Base-by-base conservation (phyloP, 331 rosid species). In the Cydonia oblonga region DNA sequence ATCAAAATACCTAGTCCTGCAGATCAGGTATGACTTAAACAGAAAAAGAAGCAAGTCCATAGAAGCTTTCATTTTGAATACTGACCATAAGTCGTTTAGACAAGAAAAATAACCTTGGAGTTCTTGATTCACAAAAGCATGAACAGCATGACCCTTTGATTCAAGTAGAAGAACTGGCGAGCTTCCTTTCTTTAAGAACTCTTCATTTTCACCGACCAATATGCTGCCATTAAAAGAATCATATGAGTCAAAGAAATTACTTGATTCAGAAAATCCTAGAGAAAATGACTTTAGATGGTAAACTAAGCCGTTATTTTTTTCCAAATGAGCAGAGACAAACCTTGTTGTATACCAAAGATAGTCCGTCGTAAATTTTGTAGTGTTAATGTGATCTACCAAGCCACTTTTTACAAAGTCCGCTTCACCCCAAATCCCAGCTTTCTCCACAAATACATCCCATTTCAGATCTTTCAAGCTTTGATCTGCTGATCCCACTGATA, bases 341-440 rank as follows among this genome's bases (percentile, higher is more conserved):
- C 98, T 93, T 64, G 95, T 90, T 51, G 92, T 86, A 79, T 89
- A 86, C 98, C 98, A 93, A 66, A 93, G 86, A 71, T 90, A 90
- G 82, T 93, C 98, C 19, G 98, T 89, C 53, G 92, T 84, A 78
- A 89, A 96, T 86, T 90, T 93, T 77, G 98, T 91, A 57, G 97
- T 93, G 75, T 93, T 91, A 66, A 93, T 88, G 84, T 85, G 97
- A 73, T 93, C 97, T 18, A 93, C 98, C 78, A 93, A 87, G 46
- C 89, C 97, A 57, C 78, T 83, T 83, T 85, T 81, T 53, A 81
- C 74, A 24, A 93, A 82, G 78, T 89, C 98, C 60, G 91, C 81
- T 59, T 81, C 74, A 49, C 87, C 96, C 98, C 98, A 93, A 63
- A 86, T 84, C 75, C 98, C 98, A 40, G 90, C 80, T 19, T 81